A percentile compares a stretch with the other conserved stretches of the same genome.
Evolutionary conservation across 352 stramenopile species (phyloP).

Genomic region (Phytopythium sindhum): DNA sequence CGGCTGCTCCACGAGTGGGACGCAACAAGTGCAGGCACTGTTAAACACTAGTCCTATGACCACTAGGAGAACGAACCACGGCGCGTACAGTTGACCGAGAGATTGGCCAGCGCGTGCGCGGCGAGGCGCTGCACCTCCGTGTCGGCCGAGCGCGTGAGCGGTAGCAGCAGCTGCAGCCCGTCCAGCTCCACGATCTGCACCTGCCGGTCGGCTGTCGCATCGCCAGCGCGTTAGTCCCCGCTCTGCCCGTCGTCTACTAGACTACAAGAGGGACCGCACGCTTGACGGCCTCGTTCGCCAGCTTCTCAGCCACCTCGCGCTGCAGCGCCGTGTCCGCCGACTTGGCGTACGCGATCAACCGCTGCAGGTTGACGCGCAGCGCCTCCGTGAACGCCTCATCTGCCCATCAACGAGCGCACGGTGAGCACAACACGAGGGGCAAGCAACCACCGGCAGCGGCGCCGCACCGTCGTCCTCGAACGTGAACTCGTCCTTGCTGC

Average conservation of each 20-base stretch:
- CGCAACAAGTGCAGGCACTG: neutral
- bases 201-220: constrained; percentile 79
- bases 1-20: constrained; percentile 38
- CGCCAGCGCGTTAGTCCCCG: constrained; percentile 2
- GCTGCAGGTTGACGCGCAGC: constrained; percentile 88
- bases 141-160: constrained; percentile 90
- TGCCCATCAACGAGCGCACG: constrained; percentile 13
- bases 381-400: constrained; percentile 87
- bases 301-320: constrained; percentile 91
- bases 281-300: constrained; percentile 95
- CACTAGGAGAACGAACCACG: too few species aligned
- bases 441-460: neutral
- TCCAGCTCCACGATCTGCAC: constrained; percentile 94
- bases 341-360: constrained; percentile 91
- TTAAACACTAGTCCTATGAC: neutral
- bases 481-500: constrained; percentile 78
- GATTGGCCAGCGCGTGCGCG: constrained; percentile 92
- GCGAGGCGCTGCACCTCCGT: constrained; percentile 92
- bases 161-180: constrained; percentile 90
- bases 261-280: constrained; percentile 32
- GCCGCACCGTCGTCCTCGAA: constrained; percentile 71
- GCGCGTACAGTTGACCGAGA: constrained; percentile 89
- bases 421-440: constrained; percentile 1
- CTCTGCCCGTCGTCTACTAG: neutral
- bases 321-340: constrained; percentile 88